A percentile compares a stretch with the other conserved stretches of the same genome.
phyloP scores from a whole-genome alignment of 2,329 filamentous ascomycete genomes.

The Penicillium sp. region DNA sequence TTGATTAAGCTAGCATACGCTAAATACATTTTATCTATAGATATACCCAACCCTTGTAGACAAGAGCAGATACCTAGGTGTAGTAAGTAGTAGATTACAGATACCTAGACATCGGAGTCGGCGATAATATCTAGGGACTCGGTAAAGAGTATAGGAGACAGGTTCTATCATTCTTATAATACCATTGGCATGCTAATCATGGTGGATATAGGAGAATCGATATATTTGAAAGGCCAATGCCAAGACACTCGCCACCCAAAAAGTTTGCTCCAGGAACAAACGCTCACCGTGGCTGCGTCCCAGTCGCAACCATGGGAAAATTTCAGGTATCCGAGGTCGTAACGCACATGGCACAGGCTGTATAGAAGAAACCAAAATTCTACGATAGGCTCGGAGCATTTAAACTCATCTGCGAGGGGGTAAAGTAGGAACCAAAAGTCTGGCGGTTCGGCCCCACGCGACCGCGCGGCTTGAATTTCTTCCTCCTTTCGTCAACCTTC shows the following conservation, averaged over 20 bases:
- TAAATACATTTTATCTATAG: no score
- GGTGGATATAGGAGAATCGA: not conserved
- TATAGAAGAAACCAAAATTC: not conserved
- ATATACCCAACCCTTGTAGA: no score
- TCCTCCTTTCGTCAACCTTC: not conserved
- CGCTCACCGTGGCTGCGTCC: not conserved
- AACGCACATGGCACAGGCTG: not conserved
- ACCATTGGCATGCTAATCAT: no score
- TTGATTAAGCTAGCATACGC: no score
- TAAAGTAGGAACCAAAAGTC: not conserved
- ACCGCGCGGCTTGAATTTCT: conserved; percentile 11
- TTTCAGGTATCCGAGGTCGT: not conserved
- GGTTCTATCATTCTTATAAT: no score
- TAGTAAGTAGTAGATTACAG: no score
- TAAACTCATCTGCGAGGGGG: not conserved
- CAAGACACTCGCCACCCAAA: not conserved
- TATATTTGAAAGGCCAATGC: not conserved
- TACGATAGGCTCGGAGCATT: not conserved
- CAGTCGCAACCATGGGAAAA: not conserved
- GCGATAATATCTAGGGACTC: no score
- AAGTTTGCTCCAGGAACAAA: not conserved
- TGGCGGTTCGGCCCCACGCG: conserved; percentile 4
- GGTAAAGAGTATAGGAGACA: no score
- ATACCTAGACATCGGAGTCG: no score
- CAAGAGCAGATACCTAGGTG: no score